Percentiles rank a stretch among this genome's conserved stretches.
phyloP scores from a whole-genome alignment of 2,329 filamentous ascomycete species.

The Orbilia brochopaga region DNA sequence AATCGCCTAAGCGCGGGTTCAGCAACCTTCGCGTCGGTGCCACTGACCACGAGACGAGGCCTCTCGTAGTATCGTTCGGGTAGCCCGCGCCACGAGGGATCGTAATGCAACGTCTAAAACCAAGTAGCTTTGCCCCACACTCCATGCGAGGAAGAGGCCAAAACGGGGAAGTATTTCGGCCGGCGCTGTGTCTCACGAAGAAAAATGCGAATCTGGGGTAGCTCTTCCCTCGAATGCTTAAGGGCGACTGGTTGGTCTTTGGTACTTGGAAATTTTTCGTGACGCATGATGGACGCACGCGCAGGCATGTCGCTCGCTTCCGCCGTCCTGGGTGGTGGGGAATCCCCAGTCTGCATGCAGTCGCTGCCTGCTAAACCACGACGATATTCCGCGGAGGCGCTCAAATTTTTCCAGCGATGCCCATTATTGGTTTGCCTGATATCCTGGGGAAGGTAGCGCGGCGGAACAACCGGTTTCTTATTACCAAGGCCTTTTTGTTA shows the following conservation, averaged over 20 bases:
- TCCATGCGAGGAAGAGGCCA: constrained; percentile 20
- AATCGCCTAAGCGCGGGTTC: constrained; percentile 21
- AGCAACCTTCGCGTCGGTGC: constrained; percentile 20
- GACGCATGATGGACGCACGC: too few species aligned
- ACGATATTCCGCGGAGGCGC: too few species aligned
- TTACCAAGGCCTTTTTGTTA: constrained; percentile 4
- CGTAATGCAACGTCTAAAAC: constrained; percentile 18
- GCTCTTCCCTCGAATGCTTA: constrained; percentile 15
- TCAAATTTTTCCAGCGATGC: not conserved
- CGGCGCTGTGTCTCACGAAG: not conserved
- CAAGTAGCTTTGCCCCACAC: constrained; percentile 49
- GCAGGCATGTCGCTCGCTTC: constrained; percentile 38
- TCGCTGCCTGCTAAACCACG: not conserved
- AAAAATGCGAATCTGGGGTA: constrained; percentile 42
- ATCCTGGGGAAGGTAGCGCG: not conserved
- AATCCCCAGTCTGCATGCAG: constrained; percentile 22
- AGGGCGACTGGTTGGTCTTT: constrained; percentile 32
- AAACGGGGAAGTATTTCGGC: constrained; percentile 16
- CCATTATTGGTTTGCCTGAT: too few species aligned
- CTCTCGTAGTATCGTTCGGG: too few species aligned
- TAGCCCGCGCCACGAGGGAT: constrained; percentile 19
- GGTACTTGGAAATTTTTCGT: constrained; percentile 25
- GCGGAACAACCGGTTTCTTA: constrained; percentile 11
- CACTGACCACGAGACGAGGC: constrained; percentile 25
- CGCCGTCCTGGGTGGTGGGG: constrained; percentile 33